Percentiles rank a stretch among this genome's conserved stretches.
These are phyloP conservation scores for Neonectria magnoliae DNA, from an alignment of 2,329 filamentous ascomycete species.

Conservation along the genomic window DNA sequence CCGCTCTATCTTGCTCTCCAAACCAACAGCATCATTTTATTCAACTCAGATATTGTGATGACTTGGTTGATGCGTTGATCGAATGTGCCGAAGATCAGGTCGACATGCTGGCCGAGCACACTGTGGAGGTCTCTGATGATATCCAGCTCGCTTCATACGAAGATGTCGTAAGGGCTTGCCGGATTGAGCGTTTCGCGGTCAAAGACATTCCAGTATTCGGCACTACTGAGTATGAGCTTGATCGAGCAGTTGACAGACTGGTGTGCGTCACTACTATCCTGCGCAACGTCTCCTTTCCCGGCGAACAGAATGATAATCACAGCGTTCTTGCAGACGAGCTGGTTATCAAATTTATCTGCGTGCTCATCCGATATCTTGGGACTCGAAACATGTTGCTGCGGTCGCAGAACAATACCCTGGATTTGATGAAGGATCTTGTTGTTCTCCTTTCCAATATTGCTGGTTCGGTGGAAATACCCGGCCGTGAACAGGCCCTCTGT, in stretches of 20 bases:
- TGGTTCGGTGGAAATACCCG: conserved; percentile 80
- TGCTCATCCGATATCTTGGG: conserved; percentile 85
- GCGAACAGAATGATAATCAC: conserved; percentile 72
- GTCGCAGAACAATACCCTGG: conserved; percentile 84
- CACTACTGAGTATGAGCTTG: conserved; percentile 80
- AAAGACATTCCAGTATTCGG: conserved; percentile 80
- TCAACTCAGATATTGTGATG: conserved; percentile 80
- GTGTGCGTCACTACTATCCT: conserved; percentile 93
- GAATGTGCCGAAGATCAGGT: conserved; percentile 93
- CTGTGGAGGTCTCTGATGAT: conserved; percentile 86
- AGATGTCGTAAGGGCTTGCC: conserved; percentile 83
- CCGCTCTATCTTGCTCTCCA: conserved; percentile 71
- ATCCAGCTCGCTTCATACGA: conserved; percentile 88
- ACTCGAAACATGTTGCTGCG: conserved; percentile 88
- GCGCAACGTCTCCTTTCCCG: conserved; percentile 88
- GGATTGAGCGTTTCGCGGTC: conserved; percentile 75
- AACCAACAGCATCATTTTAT: conserved; percentile 76
- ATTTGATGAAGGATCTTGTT: conserved; percentile 97
- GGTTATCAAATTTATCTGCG: conserved; percentile 85
- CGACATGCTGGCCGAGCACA: conserved; percentile 84
- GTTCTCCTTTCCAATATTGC: conserved; percentile 91
- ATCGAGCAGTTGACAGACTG: conserved; percentile 85
- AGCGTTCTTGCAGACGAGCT: conserved; percentile 76
- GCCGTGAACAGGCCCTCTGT: conserved; percentile 86
- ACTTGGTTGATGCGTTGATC: conserved; percentile 85